phyloP scores from a whole-genome alignment of 148 eudicot genomes.

The Arctostaphylos glauca region DNA sequence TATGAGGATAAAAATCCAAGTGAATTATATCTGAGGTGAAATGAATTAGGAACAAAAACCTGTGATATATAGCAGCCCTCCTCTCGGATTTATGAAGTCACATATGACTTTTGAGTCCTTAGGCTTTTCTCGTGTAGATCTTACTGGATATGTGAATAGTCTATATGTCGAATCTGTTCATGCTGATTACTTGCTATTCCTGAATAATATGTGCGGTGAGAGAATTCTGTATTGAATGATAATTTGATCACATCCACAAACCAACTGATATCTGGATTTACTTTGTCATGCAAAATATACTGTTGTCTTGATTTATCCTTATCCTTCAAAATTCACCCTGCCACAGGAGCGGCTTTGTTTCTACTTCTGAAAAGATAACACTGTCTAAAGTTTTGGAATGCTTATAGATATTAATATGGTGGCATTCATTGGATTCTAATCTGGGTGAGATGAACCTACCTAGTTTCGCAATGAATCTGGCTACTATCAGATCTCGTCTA shows the following conservation, averaged over 20 bases:
- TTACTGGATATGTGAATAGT: neutral
- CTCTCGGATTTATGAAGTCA: neutral
- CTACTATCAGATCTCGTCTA: conserved; percentile 1
- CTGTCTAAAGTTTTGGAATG: neutral
- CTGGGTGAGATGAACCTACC: neutral
- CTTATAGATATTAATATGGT: neutral
- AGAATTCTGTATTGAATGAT: neutral
- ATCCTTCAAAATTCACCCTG: neutral
- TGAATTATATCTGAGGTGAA: no score
- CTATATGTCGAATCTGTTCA: neutral
- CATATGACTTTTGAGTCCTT: neutral
- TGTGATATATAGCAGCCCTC: neutral
- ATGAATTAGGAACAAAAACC: neutral
- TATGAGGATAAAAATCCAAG: no score
- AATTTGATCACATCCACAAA: neutral
- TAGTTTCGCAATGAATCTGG: neutral
- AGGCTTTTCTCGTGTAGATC: neutral
- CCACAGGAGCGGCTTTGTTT: neutral
- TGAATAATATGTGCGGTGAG: neutral
- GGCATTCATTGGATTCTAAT: neutral
- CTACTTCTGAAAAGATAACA: neutral
- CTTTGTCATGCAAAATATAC: neutral
- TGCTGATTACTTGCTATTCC: neutral
- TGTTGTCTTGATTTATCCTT: neutral
- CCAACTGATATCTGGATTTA: neutral